phyloP scores from a whole-genome alignment of 148 eudicot species.

The Bassia scoparia region DNA sequence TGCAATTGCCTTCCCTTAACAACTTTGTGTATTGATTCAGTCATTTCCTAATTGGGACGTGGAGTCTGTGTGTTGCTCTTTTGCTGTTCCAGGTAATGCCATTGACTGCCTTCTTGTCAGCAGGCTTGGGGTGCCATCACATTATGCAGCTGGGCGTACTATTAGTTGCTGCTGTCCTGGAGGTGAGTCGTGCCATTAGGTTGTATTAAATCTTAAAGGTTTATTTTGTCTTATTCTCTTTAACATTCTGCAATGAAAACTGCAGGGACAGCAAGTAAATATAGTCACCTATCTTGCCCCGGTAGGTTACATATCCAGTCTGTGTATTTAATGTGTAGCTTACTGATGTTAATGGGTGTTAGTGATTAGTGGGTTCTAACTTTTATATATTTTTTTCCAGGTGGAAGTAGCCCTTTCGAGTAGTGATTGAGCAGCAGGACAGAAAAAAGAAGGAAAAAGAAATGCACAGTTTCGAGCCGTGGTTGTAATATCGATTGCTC shows the following conservation, averaged over 20 bases:
- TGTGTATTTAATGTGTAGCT: no score
- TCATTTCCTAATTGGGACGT: not conserved
- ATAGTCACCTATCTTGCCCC: constrained; percentile 84
- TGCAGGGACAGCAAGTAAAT: constrained; percentile 88
- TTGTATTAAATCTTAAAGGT: constrained; percentile 1
- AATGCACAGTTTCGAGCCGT: no score
- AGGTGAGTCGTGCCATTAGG: constrained; percentile 38
- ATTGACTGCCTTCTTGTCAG: constrained; percentile 62
- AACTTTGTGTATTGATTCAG: not conserved
- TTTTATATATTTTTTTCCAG: no score
- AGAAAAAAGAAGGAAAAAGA: no score
- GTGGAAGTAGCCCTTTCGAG: no score
- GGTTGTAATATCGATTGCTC: no score
- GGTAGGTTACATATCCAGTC: no score
- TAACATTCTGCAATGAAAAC: constrained; percentile 12
- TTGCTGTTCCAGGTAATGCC: constrained; percentile 68
- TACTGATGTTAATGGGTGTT: no score
- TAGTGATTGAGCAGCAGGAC: no score
- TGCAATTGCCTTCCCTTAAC: not conserved
- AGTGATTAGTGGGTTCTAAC: no score
- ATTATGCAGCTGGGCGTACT: constrained; percentile 85
- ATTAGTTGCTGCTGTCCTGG: constrained; percentile 88
- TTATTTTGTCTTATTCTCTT: constrained; percentile 1
- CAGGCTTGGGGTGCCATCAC: constrained; percentile 65
- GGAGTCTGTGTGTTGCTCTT: not conserved